Conservation (phyloP, 768 basidiomycete genomes). For the Pleurotus citrinopileatus region DNA sequence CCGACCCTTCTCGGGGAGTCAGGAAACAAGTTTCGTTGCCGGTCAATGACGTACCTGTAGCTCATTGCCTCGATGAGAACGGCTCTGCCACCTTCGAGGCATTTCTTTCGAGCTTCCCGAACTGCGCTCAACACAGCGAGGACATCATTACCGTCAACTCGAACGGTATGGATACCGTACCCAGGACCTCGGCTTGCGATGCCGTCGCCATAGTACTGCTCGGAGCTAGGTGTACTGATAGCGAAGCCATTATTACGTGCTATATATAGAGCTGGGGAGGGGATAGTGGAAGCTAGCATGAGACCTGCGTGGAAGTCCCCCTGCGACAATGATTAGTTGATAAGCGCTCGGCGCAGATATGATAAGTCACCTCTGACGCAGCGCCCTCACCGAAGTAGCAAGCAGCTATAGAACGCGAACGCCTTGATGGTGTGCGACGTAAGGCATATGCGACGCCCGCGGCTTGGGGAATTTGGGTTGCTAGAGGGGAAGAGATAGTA, state of each 20-base stretch:
- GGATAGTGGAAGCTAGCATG: conserved; percentile 73
- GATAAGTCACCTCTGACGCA: conserved; percentile 84
- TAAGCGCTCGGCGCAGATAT: conserved; percentile 13
- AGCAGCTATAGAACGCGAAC: conserved; percentile 72
- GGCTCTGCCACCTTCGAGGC: conserved; percentile 76
- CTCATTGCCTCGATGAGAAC: conserved; percentile 90
- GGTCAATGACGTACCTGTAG: conserved; percentile 55
- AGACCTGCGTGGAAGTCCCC: conserved; percentile 91
- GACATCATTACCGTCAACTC: conserved; percentile 93
- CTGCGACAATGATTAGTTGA: conserved; percentile 18
- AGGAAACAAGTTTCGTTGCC: conserved; percentile 3
- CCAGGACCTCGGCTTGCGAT: conserved; percentile 90
- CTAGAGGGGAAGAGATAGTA: conserved; percentile 90
- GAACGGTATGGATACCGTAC: conserved; percentile 87
- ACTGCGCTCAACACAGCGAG: conserved; percentile 79
- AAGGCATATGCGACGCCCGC: conserved; percentile 92
- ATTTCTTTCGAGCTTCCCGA: conserved; percentile 66
- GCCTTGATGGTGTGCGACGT: conserved; percentile 68
- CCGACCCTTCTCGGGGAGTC: conserved; percentile 54
- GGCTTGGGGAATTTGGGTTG: conserved; percentile 93
- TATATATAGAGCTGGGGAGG: conserved; percentile 71
- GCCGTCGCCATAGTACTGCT: conserved; percentile 92
- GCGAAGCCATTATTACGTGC: conserved; percentile 90
- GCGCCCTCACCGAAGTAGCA: conserved; percentile 95
- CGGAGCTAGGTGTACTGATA: conserved; percentile 86